A percentile compares a stretch with the other conserved stretches of the same genome.
These are phyloP conservation scores for Fraxinus sp. DNA, from an alignment of 305 asterid species.

Conservation along the genomic window DNA sequence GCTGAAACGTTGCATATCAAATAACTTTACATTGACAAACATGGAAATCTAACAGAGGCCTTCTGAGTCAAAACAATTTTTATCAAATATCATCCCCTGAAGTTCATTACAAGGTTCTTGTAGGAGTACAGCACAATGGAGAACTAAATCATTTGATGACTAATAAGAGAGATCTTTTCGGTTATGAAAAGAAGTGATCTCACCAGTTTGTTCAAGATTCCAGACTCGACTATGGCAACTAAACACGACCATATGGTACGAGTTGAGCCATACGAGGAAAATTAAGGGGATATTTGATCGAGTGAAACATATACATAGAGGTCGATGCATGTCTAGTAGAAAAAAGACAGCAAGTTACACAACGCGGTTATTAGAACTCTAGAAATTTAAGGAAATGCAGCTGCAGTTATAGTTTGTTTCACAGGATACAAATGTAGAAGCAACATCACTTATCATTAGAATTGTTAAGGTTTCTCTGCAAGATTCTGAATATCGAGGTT, in stretches of 20 bases:
- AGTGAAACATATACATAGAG: not conserved
- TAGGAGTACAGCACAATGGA: not conserved
- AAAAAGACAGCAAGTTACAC: not conserved
- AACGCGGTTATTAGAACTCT: not conserved
- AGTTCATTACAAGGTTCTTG: not conserved
- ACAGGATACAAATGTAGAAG: not conserved
- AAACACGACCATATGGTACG: not conserved
- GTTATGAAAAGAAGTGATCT: not conserved
- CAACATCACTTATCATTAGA: not conserved
- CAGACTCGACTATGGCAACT: not conserved
- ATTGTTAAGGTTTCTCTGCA: conserved; percentile 1
- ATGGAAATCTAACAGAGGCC: not conserved
- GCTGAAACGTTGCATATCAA: not conserved
- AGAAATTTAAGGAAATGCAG: not conserved
- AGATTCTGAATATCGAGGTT: not conserved
- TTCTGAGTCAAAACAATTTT: not conserved
- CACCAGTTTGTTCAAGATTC: not conserved
- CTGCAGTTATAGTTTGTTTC: not conserved
- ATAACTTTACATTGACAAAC: not conserved
- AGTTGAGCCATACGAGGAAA: not conserved
- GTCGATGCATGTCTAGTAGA: not conserved
- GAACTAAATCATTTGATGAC: not conserved
- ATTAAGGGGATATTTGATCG: not conserved
- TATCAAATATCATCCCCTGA: not conserved
- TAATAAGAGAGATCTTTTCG: not conserved